A percentile compares a stretch with the other conserved stretches of the same genome.
Evolutionary conservation across 345 rosid genomes (phyloP).

Genomic region (Pugionium dolabratum): DNA sequence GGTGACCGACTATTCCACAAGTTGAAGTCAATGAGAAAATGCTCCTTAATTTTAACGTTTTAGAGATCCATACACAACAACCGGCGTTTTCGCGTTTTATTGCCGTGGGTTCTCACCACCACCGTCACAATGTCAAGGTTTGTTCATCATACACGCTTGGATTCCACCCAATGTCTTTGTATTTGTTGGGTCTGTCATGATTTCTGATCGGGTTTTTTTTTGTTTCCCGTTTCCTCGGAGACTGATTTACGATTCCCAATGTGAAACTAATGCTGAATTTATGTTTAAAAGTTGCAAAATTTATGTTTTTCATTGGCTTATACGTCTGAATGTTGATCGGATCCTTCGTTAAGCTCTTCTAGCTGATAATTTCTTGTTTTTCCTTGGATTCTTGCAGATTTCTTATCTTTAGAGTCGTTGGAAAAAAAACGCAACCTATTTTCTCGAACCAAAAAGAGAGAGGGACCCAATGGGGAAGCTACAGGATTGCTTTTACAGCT

Average conservation of each 20-base stretch:
- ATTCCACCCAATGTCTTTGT: background rate
- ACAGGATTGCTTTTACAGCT: conserved; percentile 31
- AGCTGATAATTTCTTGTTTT: background rate
- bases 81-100: conserved; percentile 19
- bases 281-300: conserved; percentile 18
- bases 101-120: conserved; percentile 22
- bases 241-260: conserved; percentile 7
- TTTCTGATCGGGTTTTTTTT: conserved; percentile 25
- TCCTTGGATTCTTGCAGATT: conserved; percentile 29
- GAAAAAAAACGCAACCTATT: conserved; percentile 18
- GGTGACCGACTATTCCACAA: conserved; percentile 4
- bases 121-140: conserved; percentile 40
- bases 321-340: background rate
- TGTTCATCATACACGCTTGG: background rate
- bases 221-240: conserved; percentile 34
- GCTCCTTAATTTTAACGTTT: conserved; percentile 26
- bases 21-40: conserved; percentile 41
- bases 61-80: conserved; percentile 31
- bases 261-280: background rate
- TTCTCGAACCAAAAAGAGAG: conserved; percentile 29
- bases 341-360: conserved; percentile 13
- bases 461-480: conserved; percentile 32
- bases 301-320: background rate
- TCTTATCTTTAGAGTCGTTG: conserved; percentile 27
- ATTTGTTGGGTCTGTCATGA: background rate